Evolutionary conservation across 208 protist genomes (phyloP), one percentile per base, ranked within the genome.

Genomic region (Leishmania mexicana): DNA sequence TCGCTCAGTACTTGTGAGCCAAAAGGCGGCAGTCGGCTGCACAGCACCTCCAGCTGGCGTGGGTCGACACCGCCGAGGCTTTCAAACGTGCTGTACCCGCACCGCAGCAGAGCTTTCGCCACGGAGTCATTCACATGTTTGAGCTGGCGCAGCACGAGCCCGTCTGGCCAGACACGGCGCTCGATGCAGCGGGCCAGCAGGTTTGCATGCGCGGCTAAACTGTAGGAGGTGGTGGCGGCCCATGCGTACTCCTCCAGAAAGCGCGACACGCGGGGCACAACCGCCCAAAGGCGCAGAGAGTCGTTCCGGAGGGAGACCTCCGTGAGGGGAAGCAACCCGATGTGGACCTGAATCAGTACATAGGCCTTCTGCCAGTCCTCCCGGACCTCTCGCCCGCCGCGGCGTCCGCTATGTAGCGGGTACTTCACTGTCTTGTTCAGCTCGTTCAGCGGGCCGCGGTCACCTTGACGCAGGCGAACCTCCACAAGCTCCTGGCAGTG

Each of bases 361-460:
- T 93, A 97, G 15, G 88, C 82, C 87, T 98, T 98, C 65, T 98
- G 95, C 95, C 95, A 98, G 64, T 96, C 87, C 80, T 98, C 94
- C 2, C 91, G 88, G 40, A 98, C 94, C 75, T 95, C 93, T 21
- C 93, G 84, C 40, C 92, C 90, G 17, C 93, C 91, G n/a, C 79
- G 71, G 28, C 91, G 87, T 7, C 93, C 93, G 75, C 81, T 91
- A 38, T 93, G 88, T 15, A 97, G 53, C 2, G 93, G 92, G 68
- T 88, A 94, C 60, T 87, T 83, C 31, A 96, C 86, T n/a, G 40
- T 62, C 72, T 93, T 94, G 86, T 97, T 96, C 35, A 97, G 71
- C 76, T 92, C 89, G 88, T 97, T 97, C 51, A 98, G 82, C 19
- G 89, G 91, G 40, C 88, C 91, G 24, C 87, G 80, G 79, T 98